Evolutionary conservation across 1,284 basidiomycete species (phyloP), one percentile per base, ranked within the genome.

Genomic region (Ustilago nuda): DNA sequence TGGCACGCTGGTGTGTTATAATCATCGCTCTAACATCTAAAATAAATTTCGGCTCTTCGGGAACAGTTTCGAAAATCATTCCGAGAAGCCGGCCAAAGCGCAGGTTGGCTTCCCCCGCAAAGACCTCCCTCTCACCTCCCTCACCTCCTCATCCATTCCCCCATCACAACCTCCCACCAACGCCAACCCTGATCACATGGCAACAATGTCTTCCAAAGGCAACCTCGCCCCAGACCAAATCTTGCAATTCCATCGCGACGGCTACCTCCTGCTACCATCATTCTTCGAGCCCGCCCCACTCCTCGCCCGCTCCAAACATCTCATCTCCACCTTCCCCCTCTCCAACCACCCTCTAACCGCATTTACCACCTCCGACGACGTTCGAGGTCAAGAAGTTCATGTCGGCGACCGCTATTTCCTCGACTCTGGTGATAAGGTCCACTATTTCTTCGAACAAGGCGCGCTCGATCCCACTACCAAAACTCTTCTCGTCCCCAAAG

Each of bases 341-440:
- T 89, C 91, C 19, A 89, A 90, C 36, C 96, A 98, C 86, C 95
- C 96, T 0, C 86, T 92, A 92, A 98, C 94, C 7, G 92, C 91
- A 78, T 98, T 99, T 87, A 92, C 91, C 30, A 95, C 94, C 0
- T 61, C 92, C 0, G 59, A 56, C 48, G 61, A 66, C n/a, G 59
- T 51, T 13, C 30, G 32, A 1, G 72, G 72, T 13, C 63, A 70
- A 27, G 72, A 75, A 39, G 72, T 63, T 30, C 73, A 81, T 55
- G 72, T 76, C 4, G 94, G 94, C 0, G 94, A 98, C 83, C 91
- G 93, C 32, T 98, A 98, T 86, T 99, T 99, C 83, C 88, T 98
- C 61, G 90, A 88, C 13, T 94, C 93, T 1, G 94, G 94, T 1
- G 94, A 98, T 86, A 66, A 97, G 63, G 63, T 76, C 33, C 90